Evolutionary conservation across 208 protist genomes (phyloP), one percentile per base, ranked within the genome.

Genomic region (Leishmania braziliensis): DNA sequence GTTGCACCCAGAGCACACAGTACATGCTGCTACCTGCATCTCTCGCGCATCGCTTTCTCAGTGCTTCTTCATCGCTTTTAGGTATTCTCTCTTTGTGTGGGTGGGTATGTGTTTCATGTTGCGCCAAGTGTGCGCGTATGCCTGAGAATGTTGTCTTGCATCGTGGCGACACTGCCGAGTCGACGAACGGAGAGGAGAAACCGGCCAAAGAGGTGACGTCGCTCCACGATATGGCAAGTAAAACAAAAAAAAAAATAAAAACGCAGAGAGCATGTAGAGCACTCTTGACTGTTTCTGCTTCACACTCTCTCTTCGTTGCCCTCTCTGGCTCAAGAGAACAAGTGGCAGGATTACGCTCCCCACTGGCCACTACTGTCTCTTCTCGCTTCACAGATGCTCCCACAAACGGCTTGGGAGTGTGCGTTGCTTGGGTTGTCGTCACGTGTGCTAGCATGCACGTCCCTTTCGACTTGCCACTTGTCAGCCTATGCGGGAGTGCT

Each of bases 401-500:
- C 26, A 10, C 58, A 63, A 29, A 63, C 29, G 3, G 9, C 26
- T 29, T 33, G 58, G 29, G 26, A 29, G 58, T n/a, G 58, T n/a
- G 9, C 58, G 26, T n/a, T 68, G 10, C 39, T 43, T 9, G 33
- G 23, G 62, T 43, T 9, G 29, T 14, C n/a, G 51, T 29, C 51
- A 14, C 72, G 8, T 62, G 18, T 29, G 16, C 12, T 54, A 62
- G 72, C 33, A 16, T n/a, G 51, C 62, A 3, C 33, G 51, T 29
- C 14, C 9, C 3, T 26, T 29, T 39, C 16, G 26, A 20, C 20
- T 29, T 26, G 72, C 53, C 72, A 14, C 74, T 65, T 6, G 33
- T 78, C 56, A 86, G 0, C 66, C 54, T 5, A 77, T 33, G 58
- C 73, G 53, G 5, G 78, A 77, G 51, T 78, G 82, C 63, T 93